Base-by-base conservation (phyloP, 495 filamentous ascomycete species). In the Penicillium nucicola region DNA sequence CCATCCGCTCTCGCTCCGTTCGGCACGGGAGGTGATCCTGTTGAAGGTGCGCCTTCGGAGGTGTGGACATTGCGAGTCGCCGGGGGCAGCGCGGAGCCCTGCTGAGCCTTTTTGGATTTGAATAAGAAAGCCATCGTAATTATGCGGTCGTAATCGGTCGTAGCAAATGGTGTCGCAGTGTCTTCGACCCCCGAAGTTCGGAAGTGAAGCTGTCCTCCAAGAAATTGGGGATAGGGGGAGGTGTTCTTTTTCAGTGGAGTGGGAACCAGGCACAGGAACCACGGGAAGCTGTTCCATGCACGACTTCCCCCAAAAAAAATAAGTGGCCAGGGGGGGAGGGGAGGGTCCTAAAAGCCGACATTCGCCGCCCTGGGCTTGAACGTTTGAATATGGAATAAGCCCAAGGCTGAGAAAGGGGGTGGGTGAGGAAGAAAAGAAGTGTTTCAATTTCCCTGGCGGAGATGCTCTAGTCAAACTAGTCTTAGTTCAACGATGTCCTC, bases 121-220 rank as follows among this genome's bases (percentile, higher is more conserved):
- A 84, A 84, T 48, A 84, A 66, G 68, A 84, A 84, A 38, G 81
- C 79, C 81, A 84, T 82, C 64, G 69, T 77, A 50, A 66, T 49
- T 56, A 58, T 52, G 58, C 38, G 41, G 38, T 73, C 71, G 62
- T 75, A 62, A 64, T 68, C 55, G 57, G 68, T 72, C 68, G 65
- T 69, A 41, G 39, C 46, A 41, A 28, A 15, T 25, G 25, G 23
- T 63, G 60, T 52, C 53, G 60, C 58, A 61, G 34, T 32, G 42
- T 49, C 34, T 36, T 48, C 57, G 38, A 52, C 48, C 48, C 43
- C 15, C 17, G 28, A 39, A 18, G 34, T 44, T 55, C 46, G 32
- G 49, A 50, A 20, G 37, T 45, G 25, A 8, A 28, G 25, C 45
- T 30, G 44, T 12, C 50, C 42, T 32, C 28, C 18, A 25, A 11